Evolutionary conservation across 2,329 filamentous ascomycete genomes (phyloP).

Genomic region (Fusarium papillatum): DNA sequence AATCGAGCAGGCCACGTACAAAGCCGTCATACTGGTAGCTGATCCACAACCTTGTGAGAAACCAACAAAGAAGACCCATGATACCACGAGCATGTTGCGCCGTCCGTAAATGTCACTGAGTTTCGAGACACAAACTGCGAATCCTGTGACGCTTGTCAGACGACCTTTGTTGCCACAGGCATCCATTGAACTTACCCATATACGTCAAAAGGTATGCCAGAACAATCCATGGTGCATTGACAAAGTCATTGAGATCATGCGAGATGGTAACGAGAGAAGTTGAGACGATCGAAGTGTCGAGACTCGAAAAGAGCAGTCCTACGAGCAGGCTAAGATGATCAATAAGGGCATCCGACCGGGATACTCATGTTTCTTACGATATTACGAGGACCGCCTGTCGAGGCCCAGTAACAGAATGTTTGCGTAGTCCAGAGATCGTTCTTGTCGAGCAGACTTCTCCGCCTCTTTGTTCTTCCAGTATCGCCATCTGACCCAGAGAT

Average conservation of each 20-base stretch:
- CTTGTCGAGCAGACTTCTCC: slow-evolving; percentile 7
- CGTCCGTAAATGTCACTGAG: slow-evolving; percentile 72
- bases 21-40: slow-evolving; percentile 62
- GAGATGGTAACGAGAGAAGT: slow-evolving; percentile 71
- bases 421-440: slow-evolving; percentile 34
- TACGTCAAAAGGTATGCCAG: slow-evolving; percentile 70
- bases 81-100: slow-evolving; percentile 61
- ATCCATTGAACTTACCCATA: slow-evolving; percentile 57
- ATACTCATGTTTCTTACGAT: slow-evolving; percentile 46
- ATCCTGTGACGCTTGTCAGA: slow-evolving; percentile 54
- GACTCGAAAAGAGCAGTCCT: slow-evolving; percentile 68
- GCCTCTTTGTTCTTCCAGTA: slow-evolving; percentile 19
- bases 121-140: slow-evolving; percentile 70
- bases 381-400: slow-evolving; percentile 51
- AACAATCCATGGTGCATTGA: slow-evolving; percentile 67
- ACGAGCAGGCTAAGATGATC: slow-evolving; percentile 58
- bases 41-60: slow-evolving; percentile 69
- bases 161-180: not conserved
- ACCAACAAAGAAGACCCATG: slow-evolving; percentile 67
- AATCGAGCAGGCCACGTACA: slow-evolving; percentile 54
- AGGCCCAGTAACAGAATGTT: slow-evolving; percentile 40
- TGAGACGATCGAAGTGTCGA: slow-evolving; percentile 71
- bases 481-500: slow-evolving; percentile 48
- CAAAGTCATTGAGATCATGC: slow-evolving; percentile 63
- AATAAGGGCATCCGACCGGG: slow-evolving; percentile 15